Evolutionary conservation across 306 rosid genomes (phyloP).

Genomic region (Heteromeles arbutifolia): DNA sequence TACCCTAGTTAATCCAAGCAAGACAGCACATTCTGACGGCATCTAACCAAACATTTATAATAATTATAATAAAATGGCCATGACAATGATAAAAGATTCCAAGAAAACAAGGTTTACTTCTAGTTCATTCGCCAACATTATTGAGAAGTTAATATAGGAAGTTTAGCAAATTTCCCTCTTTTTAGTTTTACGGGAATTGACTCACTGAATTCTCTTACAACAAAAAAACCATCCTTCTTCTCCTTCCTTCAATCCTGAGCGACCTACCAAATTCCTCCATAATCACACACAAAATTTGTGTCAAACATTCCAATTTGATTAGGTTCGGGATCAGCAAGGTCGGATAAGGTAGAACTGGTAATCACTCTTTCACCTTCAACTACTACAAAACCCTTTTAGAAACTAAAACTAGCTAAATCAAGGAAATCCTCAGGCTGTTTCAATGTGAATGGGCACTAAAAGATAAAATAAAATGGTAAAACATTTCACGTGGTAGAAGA

Average conservation of each 20-base stretch:
- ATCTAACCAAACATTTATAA: neutral
- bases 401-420: neutral
- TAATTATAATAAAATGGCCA: neutral
- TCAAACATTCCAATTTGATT: neutral
- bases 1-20: neutral
- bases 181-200: neutral
- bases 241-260: neutral
- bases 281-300: neutral
- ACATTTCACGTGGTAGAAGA: neutral
- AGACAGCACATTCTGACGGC: neutral
- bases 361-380: neutral
- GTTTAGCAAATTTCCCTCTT: neutral
- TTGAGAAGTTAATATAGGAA: neutral
- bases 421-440: neutral
- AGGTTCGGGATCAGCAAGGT: neutral
- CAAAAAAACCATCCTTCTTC: neutral
- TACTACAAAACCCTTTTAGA: neutral
- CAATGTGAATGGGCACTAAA: neutral
- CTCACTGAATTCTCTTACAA: neutral
- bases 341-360: neutral
- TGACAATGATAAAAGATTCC: neutral
- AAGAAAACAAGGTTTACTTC: neutral
- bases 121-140: neutral
- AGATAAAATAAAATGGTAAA: neutral
- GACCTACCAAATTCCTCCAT: neutral